Evolutionary conservation across 2,329 filamentous ascomycete genomes (phyloP).

Genomic region (Xylariaceae sp.): DNA sequence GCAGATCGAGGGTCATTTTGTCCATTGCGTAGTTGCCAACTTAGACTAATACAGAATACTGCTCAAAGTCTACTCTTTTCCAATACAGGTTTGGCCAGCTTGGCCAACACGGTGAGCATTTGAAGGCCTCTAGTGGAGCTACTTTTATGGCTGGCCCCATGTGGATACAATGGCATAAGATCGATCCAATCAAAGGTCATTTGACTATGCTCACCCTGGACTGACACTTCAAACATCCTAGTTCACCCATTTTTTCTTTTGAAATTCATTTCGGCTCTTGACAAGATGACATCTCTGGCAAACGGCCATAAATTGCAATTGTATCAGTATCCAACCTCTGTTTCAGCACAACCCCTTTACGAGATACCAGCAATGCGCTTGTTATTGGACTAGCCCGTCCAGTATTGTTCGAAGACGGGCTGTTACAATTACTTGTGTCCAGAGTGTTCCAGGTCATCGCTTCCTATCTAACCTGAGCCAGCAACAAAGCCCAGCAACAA

Average conservation of each 20-base stretch:
- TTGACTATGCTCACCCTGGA: neutral
- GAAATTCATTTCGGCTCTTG: neutral
- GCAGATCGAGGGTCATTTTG: too few relatives aligned
- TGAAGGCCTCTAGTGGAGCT: slow-evolving; percentile 6
- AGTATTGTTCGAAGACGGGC: neutral
- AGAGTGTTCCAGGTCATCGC: neutral
- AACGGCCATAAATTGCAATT: neutral
- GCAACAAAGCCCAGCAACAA: too few relatives aligned
- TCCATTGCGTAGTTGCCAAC: neutral
- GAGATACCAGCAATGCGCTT: too few relatives aligned
- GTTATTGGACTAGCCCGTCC: slow-evolving; percentile 1
- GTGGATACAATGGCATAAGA: neutral
- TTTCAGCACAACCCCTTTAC: slow-evolving; percentile 11
- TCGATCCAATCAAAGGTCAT: slow-evolving; percentile 7
- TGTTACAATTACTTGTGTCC: neutral
- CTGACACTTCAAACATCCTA: neutral
- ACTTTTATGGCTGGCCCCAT: slow-evolving; percentile 16
- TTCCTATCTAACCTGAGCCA: slow-evolving; percentile 12
- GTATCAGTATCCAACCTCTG: slow-evolving; percentile 1
- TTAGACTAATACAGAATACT: too few relatives aligned
- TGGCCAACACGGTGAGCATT: neutral
- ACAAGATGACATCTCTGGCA: neutral
- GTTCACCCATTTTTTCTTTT: too few relatives aligned
- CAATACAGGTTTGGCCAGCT: slow-evolving; percentile 3
- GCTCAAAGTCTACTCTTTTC: neutral